Base-by-base conservation (phyloP, 768 basidiomycete genomes). In the Mycena chlorophos region DNA sequence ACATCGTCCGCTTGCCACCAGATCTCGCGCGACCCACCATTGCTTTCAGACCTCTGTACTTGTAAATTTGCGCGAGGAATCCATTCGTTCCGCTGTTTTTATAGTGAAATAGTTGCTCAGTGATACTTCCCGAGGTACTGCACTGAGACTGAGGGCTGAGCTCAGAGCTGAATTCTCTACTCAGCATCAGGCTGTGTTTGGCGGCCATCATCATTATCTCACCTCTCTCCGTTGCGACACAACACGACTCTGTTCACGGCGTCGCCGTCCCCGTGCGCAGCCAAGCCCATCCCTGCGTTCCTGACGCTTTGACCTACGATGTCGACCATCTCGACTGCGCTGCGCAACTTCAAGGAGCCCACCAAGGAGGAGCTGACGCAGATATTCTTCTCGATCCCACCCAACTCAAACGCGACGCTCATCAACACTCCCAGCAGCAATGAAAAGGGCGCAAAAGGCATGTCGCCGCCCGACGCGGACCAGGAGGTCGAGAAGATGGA, bases 341-440 rank as follows among this genome's bases (percentile, higher is more conserved):
- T 97, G 42, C 85, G 94, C 52, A 83, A 90, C 67, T 94, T 94
- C 81, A 91, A 90, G 77, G 94, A 96, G 72, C 92, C 92, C 43
- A 87, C 89, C 5, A 93, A 86, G 72, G 94, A 96, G 52, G 87
- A 96, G 70, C 74, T 87, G 47, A 86, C 87, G 8, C 77, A 92
- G 55, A 82, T 89, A 58, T 94, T 88, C 83, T 96, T 95, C 77
- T 90, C 93, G 20, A 75, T 94, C 46, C 91, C 91, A 20, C 74
- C 84, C 38, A 66, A 25, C 20, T 25, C 45, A 6, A 46, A 20
- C 23, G 23, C 45, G 12, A 23, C 45, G 5, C 45, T 51, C 8
- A 63, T 63, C 30, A 38, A 47, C 20, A 53, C 69, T 20, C 63
- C 61, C 61, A 63, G 60, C 62, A 65, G 55, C 61, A 47, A 51